Conservation (phyloP, 352 stramenopile genomes). For the Pythium aphanidermatum region DNA sequence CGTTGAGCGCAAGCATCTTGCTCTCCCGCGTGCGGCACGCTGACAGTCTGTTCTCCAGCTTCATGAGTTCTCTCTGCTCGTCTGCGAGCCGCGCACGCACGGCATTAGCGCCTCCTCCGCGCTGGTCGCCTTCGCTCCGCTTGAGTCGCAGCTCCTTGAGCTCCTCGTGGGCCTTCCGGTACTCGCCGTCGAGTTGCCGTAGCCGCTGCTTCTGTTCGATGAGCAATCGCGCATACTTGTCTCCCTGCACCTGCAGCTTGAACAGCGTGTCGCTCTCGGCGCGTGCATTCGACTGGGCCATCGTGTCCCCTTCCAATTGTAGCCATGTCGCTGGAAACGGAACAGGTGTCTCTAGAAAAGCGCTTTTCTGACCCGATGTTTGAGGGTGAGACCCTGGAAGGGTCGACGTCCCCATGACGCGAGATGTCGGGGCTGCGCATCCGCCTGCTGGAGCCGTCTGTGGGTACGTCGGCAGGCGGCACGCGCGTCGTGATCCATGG, state of each 20-base stretch:
- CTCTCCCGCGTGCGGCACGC: slow-evolving; percentile 68
- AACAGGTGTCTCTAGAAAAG: slow-evolving; percentile 4
- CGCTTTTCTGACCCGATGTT: too few species aligned
- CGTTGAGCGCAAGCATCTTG: slow-evolving; percentile 61
- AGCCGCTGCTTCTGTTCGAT: slow-evolving; percentile 69
- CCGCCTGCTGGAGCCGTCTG: slow-evolving; percentile 42
- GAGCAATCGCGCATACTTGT: slow-evolving; percentile 70
- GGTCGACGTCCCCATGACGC: too few species aligned
- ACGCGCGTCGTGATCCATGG: slow-evolving; percentile 53
- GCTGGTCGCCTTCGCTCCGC: slow-evolving; percentile 63
- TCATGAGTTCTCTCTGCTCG: slow-evolving; percentile 71
- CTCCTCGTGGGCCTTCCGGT: slow-evolving; percentile 59
- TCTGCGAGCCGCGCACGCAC: slow-evolving; percentile 64
- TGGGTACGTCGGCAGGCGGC: slow-evolving; percentile 39
- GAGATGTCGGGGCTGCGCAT: slow-evolving; percentile 36
- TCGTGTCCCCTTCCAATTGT: slow-evolving; percentile 11
- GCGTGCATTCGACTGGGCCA: slow-evolving; percentile 59
- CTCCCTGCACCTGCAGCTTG: slow-evolving; percentile 71
- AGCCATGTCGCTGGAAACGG: slow-evolving; percentile 7
- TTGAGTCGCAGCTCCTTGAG: slow-evolving; percentile 60
- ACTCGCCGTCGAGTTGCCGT: slow-evolving; percentile 59
- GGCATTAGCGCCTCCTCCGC: slow-evolving; percentile 60
- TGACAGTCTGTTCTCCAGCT: slow-evolving; percentile 72
- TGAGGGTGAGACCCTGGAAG: too few species aligned
- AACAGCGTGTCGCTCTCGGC: slow-evolving; percentile 78